Conservation (phyloP, 164 flowering plant genomes). For the Brasenia schreberi region DNA sequence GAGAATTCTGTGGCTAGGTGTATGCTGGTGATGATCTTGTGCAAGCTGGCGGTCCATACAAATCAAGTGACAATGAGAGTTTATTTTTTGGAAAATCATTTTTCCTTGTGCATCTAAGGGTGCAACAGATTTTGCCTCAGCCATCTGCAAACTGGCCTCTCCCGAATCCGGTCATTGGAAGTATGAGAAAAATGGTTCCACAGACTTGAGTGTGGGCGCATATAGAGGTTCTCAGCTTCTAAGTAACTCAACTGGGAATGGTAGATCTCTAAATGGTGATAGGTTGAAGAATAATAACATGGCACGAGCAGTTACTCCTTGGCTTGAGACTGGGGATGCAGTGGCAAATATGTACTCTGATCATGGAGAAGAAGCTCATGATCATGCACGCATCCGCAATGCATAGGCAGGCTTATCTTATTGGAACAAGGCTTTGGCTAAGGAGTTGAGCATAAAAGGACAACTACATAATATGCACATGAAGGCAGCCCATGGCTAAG, state of each 20-base stretch:
- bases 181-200: slow-evolving; percentile 55
- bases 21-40: slow-evolving; percentile 47
- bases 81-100: slow-evolving; percentile 46
- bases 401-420: slow-evolving; percentile 77
- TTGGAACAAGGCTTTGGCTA: slow-evolving; percentile 87
- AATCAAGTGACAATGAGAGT: slow-evolving; percentile 48
- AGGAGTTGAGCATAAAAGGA: slow-evolving; percentile 84
- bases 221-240: slow-evolving; percentile 60
- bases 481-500: slow-evolving; percentile 79
- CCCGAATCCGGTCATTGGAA: slow-evolving; percentile 79
- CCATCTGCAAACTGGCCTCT: slow-evolving; percentile 71
- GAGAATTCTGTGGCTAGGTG: slow-evolving; percentile 36
- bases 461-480: slow-evolving; percentile 82
- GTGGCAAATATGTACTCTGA: slow-evolving; percentile 89
- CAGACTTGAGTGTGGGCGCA: slow-evolving; percentile 48
- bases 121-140: slow-evolving; percentile 79
- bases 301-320: slow-evolving; percentile 49
- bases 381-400: slow-evolving; percentile 88
- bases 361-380: slow-evolving; percentile 87
- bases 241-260: slow-evolving; percentile 43
- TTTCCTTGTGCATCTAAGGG: slow-evolving; percentile 43
- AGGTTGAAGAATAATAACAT: slow-evolving; percentile 51
- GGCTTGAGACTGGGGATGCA: slow-evolving; percentile 98
- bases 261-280: slow-evolving; percentile 41
- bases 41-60: slow-evolving; percentile 36